Evolutionary conservation across 306 rosid genomes (phyloP), one percentile per base, ranked within the genome.

Genomic region (Cucumis hystrix): DNA sequence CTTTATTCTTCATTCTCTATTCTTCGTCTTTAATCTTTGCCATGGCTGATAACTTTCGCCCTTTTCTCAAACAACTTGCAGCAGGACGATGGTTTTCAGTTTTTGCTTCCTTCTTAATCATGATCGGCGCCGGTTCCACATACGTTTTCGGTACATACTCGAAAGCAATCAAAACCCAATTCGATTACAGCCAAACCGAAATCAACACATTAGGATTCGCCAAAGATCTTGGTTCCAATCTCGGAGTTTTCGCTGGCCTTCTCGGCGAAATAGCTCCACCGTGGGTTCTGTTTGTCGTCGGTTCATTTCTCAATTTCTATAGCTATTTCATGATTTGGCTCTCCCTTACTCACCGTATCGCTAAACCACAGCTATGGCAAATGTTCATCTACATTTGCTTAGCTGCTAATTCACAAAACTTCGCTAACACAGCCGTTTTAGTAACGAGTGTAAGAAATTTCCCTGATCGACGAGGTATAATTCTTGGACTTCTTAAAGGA

Each of bases 191-290:
- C 57, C 85, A 82, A 66, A 37, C 80, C 18, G 62, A 80, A 12
- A 57, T 82, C 16, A 82, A 77, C 57, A 6, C 57, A 6, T 1
- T 85, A 18, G 75, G 85, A 10, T 85, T 85, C 60, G 80, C 75
- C 78, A 85, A 85, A 54, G 85, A 85, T 10, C 74, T 85, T 9
- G 88, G 88, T 57, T 82, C 82, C 11, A 82, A 85, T n/a, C 35
- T 85, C 17, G 88, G 80, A 1, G 59, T 85, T 59, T 59, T 59
- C 8, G 64, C 35, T 25, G 64, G 64, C 0, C 16, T 59, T 59
- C 33, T 59, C 33, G 64, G 16, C 16, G 64, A 59, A 15, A 15
- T 58, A 6, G 63, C 35, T 10, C 64, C 64, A 0, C 35, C 23
- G 63, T 85, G 83, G 88, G 49, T 82, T 15, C 63, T 76, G 9